Conservation (phyloP, 495 filamentous ascomycete species). For the Xylaria telfairii region DNA sequence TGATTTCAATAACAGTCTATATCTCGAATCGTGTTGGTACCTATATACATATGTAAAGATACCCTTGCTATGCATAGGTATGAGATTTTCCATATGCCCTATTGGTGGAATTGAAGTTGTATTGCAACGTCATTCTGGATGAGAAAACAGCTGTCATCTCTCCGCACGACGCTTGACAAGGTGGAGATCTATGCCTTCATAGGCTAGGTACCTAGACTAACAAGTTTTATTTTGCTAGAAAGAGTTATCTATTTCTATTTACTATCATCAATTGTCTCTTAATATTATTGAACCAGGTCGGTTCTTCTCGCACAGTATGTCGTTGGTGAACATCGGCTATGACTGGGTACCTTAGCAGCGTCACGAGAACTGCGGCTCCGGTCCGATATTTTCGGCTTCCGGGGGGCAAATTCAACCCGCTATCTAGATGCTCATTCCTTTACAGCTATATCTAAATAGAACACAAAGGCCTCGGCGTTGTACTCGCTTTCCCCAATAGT, state of each 20-base stretch:
- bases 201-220: too few species aligned
- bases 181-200: neutral
- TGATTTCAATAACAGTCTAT: neutral
- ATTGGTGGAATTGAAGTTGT: conserved; percentile 8
- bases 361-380: neutral
- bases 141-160: neutral
- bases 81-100: neutral
- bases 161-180: neutral
- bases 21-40: neutral
- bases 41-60: neutral
- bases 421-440: neutral
- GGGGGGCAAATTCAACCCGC: neutral
- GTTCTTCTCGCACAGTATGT: neutral
- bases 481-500: neutral
- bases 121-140: neutral
- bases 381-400: neutral
- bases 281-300: neutral
- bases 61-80: neutral
- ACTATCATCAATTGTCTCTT: neutral
- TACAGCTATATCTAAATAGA: neutral
- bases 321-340: neutral
- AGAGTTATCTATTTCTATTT: neutral
- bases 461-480: neutral
- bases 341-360: too few species aligned
- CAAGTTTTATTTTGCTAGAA: neutral